These are phyloP conservation scores for Aspergillus affinis DNA, from an alignment of 495 filamentous ascomycete genomes.

Conservation along the genomic window DNA sequence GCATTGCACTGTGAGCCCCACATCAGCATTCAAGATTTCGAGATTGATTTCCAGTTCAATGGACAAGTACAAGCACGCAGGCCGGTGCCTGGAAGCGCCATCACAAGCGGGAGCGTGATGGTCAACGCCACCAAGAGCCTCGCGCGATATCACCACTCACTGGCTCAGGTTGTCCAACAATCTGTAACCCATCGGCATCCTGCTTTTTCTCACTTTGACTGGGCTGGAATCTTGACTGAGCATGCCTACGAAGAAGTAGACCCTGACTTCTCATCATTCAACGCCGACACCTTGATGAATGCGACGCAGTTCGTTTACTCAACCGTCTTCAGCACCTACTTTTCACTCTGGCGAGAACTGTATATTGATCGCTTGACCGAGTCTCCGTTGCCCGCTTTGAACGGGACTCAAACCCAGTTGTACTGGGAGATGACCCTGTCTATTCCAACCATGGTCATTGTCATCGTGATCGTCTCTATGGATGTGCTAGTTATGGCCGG, in stretches of 20 bases:
- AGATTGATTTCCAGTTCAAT: conserved; percentile 13
- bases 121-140: conserved; percentile 20
- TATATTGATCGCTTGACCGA: conserved; percentile 12
- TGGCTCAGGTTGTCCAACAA: not conserved
- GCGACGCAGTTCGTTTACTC: conserved; percentile 19
- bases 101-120: conserved; percentile 14
- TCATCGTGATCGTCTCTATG: conserved; percentile 23
- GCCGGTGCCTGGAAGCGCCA: conserved; percentile 10
- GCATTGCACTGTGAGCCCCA: conserved; percentile 21
- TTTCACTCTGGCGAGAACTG: conserved; percentile 16
- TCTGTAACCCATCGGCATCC: conserved; percentile 5
- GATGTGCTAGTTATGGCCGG: conserved; percentile 18
- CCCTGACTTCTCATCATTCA: not conserved
- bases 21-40: conserved; percentile 16
- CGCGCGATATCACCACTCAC: conserved; percentile 13
- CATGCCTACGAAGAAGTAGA: not conserved
- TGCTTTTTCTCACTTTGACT: conserved; percentile 7
- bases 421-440: conserved; percentile 22
- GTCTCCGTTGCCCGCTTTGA: not conserved
- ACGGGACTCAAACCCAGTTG: conserved; percentile 4
- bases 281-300: not conserved
- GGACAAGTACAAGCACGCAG: conserved; percentile 13
- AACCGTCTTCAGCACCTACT: conserved; percentile 20
- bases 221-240: conserved; percentile 4
- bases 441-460: conserved; percentile 18